Conservation (phyloP, 2,329 filamentous ascomycete genomes). For the Botrytis galanthina region DNA sequence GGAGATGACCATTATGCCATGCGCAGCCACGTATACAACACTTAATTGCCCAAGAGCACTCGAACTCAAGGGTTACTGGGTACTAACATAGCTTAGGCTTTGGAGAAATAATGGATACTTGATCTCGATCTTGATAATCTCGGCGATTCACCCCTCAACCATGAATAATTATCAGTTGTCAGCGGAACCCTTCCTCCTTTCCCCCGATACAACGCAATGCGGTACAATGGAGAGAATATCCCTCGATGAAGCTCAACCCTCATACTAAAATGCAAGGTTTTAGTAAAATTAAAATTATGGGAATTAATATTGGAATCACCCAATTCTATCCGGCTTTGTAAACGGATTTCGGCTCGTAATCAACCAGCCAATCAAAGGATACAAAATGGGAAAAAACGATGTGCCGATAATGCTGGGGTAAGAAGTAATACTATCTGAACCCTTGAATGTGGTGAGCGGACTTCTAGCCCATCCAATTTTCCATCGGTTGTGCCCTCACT, state of each 20-base stretch:
- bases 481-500: not conserved
- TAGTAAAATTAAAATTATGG: not conserved
- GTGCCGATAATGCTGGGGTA: slow-evolving; percentile 11
- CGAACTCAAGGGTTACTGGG: not conserved
- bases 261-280: not conserved
- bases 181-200: not conserved
- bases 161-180: not conserved
- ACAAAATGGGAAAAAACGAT: not conserved
- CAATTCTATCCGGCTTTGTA: not conserved
- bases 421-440: not conserved
- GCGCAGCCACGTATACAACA: slow-evolving; percentile 19
- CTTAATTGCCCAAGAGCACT: not conserved
- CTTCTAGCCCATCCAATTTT: not conserved
- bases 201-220: not conserved
- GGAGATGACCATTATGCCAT: not conserved
- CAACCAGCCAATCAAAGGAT: not conserved
- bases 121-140: not conserved
- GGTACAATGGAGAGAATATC: not conserved
- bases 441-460: slow-evolving; percentile 1
- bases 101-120: not conserved
- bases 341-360: slow-evolving; percentile 1
- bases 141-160: not conserved
- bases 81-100: not conserved
- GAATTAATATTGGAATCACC: not conserved
- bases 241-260: not conserved